Base-by-base conservation (phyloP, 768 basidiomycete species). In the Polyporus arcularius region DNA sequence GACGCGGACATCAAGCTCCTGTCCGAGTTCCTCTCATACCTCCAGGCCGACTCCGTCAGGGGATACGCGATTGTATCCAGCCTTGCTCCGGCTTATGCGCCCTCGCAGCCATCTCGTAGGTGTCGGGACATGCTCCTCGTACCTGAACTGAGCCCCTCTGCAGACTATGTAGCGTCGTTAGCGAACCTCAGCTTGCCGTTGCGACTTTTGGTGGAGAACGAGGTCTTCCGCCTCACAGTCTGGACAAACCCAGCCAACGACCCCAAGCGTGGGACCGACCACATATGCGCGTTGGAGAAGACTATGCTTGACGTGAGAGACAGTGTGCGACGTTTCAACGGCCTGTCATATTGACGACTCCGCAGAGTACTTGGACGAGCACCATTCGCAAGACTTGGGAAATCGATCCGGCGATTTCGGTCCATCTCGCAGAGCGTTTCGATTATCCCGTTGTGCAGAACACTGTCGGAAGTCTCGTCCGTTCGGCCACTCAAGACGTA, bases 221-320 rank as follows among this genome's bases (percentile, higher is more conserved):
- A 99, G 72, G 86, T 98, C 45, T 85, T 82, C 67, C 83, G 95
- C 15, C 75, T 98, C 45, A 82, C 78, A 4, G 95, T 98, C 8
- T 98, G 97, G 97, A 80, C 80, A 46, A 98, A 98, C 73, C 92
- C 94, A 0, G 80, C 82, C 32, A 90, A 88, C 60, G 96, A 97
- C 63, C 67, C 79, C 4, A 85, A 82, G 65, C 85, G 88, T 64
- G 89, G 89, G 16, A 68, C 72, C 1, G 89, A 94, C 69, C 77
- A 88, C 46, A 67, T 81, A 41, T 81, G 80, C 8, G 78, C 76
- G 71, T 69, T 79, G 16, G 86, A 92, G 72, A 80, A 84, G 62
- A 80, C 81, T 18, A 77, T 89, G 64, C 68, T 81, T 0, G 88
- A 89, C 64, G 94, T 93, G 67, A 69, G 79, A 26, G 21, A 26